Conservation (phyloP, 2,329 filamentous ascomycete species). For the Pseudogymnoascus sp. region DNA sequence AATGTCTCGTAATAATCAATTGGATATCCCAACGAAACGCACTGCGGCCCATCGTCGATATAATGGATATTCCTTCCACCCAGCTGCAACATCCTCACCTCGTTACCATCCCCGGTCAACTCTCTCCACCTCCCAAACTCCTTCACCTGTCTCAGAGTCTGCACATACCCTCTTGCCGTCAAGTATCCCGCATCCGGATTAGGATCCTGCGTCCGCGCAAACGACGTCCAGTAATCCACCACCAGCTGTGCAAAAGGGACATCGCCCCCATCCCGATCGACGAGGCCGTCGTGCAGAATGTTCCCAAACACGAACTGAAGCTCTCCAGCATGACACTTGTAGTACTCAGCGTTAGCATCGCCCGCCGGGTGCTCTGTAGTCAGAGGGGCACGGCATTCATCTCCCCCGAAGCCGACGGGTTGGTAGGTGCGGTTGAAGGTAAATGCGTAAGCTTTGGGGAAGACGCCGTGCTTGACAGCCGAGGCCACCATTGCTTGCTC, state of each 20-base stretch:
- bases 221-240: constrained; percentile 26
- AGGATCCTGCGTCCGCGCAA: constrained; percentile 25
- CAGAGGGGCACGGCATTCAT: constrained; percentile 22
- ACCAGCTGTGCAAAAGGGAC: constrained; percentile 25
- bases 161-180: constrained; percentile 22
- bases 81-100: constrained; percentile 19
- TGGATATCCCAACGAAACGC: constrained; percentile 20
- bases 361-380: constrained; percentile 26
- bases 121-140: constrained; percentile 22
- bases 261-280: constrained; percentile 28
- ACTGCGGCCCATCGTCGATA: constrained; percentile 21
- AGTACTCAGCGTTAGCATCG: constrained; percentile 30
- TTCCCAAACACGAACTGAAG: constrained; percentile 31
- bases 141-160: constrained; percentile 22
- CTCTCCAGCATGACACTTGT: constrained; percentile 34
- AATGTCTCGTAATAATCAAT: constrained; percentile 19
- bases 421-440: constrained; percentile 34
- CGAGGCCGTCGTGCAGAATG: constrained; percentile 23
- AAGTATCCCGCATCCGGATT: constrained; percentile 22
- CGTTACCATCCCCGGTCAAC: constrained; percentile 9
- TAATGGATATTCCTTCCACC: constrained; percentile 13
- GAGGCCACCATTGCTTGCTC: constrained; percentile 29
- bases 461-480: constrained; percentile 23
- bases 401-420: constrained; percentile 16
- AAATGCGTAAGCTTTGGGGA: constrained; percentile 31